Conservation (phyloP, 805 yeast species). For the Tetrapisispora namnaoensis region DNA sequence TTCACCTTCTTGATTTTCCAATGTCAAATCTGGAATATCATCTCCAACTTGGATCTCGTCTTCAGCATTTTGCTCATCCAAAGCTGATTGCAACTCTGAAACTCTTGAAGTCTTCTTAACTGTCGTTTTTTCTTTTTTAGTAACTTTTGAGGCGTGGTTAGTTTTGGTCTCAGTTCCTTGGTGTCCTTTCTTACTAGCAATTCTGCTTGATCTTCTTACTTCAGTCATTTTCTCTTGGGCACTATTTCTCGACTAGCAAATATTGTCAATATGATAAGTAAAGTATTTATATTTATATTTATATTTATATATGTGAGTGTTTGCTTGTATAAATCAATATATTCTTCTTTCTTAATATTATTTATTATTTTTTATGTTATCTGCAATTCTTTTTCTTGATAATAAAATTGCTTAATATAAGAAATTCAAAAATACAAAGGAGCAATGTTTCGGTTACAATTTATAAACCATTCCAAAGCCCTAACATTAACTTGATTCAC, state of each 20-base stretch:
- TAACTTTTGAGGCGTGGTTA: background rate
- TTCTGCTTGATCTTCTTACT: slow-evolving; percentile 27
- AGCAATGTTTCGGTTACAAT: too few species aligned
- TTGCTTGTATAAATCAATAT: too few species aligned
- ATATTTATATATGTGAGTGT: too few species aligned
- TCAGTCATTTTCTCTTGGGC: slow-evolving; percentile 8
- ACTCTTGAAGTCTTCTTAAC: slow-evolving; percentile 1
- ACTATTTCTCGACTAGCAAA: background rate
- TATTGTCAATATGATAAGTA: too few species aligned
- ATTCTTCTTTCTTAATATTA: too few species aligned
- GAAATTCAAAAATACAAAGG: background rate
- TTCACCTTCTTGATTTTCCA: slow-evolving; percentile 62
- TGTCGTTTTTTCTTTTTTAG: background rate
- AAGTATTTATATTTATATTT: too few species aligned
- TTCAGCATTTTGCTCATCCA: background rate
- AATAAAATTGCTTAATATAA: background rate
- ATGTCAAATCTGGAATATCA: slow-evolving; percentile 50
- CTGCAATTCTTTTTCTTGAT: background rate
- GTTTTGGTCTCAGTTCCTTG: slow-evolving; percentile 1
- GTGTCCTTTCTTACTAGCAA: slow-evolving; percentile 8
- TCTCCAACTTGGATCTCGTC: slow-evolving; percentile 44
- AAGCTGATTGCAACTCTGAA: background rate
- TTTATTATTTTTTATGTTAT: background rate
- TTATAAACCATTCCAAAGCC: too few species aligned
- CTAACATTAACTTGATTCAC: too few species aligned